Evolutionary conservation across 495 filamentous ascomycete species (phyloP).

Genomic region (Cercophora samala): DNA sequence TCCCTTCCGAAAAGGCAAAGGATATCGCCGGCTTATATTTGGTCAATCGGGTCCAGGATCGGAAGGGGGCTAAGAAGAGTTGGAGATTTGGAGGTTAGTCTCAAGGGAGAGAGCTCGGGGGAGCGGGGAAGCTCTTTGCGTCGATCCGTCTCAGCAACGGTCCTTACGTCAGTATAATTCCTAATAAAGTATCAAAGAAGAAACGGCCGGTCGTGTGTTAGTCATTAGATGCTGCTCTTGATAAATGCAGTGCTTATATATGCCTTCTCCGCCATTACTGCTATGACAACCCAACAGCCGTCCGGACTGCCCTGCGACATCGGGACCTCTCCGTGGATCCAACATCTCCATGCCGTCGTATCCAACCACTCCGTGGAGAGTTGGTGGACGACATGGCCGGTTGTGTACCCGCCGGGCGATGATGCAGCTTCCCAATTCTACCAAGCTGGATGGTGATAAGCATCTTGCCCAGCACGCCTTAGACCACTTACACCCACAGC

Average conservation of each 20-base stretch:
- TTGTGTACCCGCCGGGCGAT: background rate
- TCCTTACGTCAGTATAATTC: background rate
- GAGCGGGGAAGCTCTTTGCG: background rate
- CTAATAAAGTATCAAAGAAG: background rate
- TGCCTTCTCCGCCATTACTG: too few species aligned
- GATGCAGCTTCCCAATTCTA: background rate
- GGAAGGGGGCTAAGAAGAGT: background rate
- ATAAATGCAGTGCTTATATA: background rate
- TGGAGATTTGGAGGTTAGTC: background rate
- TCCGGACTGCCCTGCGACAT: background rate
- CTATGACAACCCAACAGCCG: too few species aligned
- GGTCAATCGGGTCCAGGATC: background rate
- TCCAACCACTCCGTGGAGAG: background rate
- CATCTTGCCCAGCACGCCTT: background rate
- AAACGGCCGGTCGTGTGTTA: background rate
- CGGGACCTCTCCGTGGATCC: background rate
- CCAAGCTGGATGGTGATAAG: background rate
- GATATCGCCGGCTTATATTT: conserved; percentile 26
- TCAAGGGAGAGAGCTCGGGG: background rate
- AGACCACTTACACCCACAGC: background rate
- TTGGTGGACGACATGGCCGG: background rate
- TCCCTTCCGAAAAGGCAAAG: background rate
- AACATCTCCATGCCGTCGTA: background rate
- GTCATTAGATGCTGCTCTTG: background rate
- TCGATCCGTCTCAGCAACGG: background rate